Evolutionary conservation across 1,284 basidiomycete genomes (phyloP).

Genomic region (Boletus sp.): DNA sequence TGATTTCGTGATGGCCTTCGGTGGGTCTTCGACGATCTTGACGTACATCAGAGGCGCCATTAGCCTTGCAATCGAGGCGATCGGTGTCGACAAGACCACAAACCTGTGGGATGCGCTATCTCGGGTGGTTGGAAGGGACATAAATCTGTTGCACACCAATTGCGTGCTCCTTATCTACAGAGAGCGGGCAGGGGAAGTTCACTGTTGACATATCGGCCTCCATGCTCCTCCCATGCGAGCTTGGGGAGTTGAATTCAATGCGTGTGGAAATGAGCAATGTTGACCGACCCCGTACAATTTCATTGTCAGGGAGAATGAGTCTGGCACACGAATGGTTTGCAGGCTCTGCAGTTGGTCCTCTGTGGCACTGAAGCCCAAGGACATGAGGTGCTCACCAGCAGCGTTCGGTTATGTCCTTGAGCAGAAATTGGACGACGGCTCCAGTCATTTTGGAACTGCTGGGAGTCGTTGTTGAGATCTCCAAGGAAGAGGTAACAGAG

Average conservation of each 20-base stretch:
- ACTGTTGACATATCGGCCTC: constrained; percentile 1
- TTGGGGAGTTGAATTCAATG: constrained; percentile 9
- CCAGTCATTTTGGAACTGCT: constrained; percentile 32
- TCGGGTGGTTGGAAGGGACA: neutral
- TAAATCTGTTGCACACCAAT: neutral
- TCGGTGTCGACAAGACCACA: constrained; percentile 4
- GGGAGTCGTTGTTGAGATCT: constrained; percentile 44
- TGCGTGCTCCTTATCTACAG: neutral
- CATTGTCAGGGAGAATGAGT: neutral
- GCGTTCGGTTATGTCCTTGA: neutral
- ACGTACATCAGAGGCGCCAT: neutral
- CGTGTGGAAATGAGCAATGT: neutral
- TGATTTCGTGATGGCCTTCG: constrained; percentile 9
- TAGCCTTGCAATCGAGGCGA: neutral
- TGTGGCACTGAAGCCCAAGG: neutral
- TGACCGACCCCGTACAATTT: neutral
- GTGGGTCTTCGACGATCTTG: neutral
- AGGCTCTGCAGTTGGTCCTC: constrained; percentile 2
- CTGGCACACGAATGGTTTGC: neutral
- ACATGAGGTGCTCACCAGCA: neutral
- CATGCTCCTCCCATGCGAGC: neutral
- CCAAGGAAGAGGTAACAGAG: constrained; percentile 38
- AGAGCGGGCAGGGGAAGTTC: neutral
- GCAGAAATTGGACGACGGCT: neutral
- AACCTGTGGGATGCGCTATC: constrained; percentile 1